These are phyloP conservation scores for Fusarium acutatum DNA, from an alignment of 2,329 filamentous ascomycete genomes.

Conservation along the genomic window DNA sequence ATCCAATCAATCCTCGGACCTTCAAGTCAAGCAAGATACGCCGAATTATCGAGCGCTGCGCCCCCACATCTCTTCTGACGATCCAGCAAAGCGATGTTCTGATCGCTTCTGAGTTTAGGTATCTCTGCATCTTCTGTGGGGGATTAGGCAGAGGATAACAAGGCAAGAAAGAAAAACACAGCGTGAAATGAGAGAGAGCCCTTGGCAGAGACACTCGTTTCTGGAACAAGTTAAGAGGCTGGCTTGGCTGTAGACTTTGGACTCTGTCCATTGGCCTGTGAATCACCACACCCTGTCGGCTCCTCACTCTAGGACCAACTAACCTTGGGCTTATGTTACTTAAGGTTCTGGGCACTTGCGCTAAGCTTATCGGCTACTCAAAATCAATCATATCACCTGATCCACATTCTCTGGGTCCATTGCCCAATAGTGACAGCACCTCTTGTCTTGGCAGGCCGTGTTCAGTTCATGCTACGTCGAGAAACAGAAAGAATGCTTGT, in stretches of 20 bases:
- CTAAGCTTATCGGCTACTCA: slow-evolving; percentile 37
- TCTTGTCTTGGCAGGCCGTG: slow-evolving; percentile 11
- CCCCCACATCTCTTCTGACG: not conserved
- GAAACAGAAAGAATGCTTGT: not conserved
- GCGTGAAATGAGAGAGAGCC: not conserved
- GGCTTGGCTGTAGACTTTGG: slow-evolving; percentile 15
- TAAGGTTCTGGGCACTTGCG: slow-evolving; percentile 36
- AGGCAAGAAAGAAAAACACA: not conserved
- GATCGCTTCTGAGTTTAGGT: slow-evolving; percentile 1
- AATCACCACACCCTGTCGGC: slow-evolving; percentile 6
- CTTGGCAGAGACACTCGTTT: slow-evolving; percentile 15
- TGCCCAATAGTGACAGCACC: slow-evolving; percentile 20
- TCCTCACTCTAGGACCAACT: slow-evolving; percentile 6
- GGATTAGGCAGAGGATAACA: not conserved
- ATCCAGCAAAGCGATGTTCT: not conserved
- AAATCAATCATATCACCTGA: slow-evolving; percentile 14
- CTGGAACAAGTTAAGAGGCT: slow-evolving; percentile 26
- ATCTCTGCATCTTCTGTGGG: slow-evolving; percentile 6
- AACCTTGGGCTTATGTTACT: slow-evolving; percentile 35
- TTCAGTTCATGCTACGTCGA: slow-evolving; percentile 1
- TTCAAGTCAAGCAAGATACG: slow-evolving; percentile 3
- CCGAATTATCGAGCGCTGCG: not conserved
- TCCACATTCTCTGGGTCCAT: not conserved
- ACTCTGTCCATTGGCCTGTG: slow-evolving; percentile 8
- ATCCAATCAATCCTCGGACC: slow-evolving; percentile 16